These are phyloP conservation scores for Graphium sp. DNA, from an alignment of 2,329 filamentous ascomycete species.

Conservation along the genomic window DNA sequence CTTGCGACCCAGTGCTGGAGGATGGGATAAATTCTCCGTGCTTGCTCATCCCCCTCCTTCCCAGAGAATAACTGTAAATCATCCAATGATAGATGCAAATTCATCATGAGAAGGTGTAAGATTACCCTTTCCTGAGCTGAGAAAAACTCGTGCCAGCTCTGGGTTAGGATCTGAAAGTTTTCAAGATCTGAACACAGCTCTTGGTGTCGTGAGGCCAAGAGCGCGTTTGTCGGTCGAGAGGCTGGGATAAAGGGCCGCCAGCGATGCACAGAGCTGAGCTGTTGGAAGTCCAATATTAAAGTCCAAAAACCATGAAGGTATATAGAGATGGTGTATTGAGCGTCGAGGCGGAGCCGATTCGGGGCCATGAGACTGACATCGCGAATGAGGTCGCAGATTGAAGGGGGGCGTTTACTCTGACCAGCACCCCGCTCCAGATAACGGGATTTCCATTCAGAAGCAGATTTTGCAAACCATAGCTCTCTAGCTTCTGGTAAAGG, in stretches of 20 bases:
- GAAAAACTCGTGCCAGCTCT: slow-evolving; percentile 1
- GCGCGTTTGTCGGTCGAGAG: slow-evolving; percentile 11
- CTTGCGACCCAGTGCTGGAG: slow-evolving; percentile 42
- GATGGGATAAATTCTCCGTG: slow-evolving; percentile 37
- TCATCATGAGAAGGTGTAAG: slow-evolving; percentile 36
- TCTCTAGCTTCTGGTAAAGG: slow-evolving; percentile 9
- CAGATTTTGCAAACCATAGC: slow-evolving; percentile 10
- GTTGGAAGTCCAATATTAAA: slow-evolving; percentile 13
- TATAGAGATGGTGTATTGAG: slow-evolving; percentile 4
- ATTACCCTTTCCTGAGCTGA: slow-evolving; percentile 13
- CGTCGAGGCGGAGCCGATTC: slow-evolving; percentile 4
- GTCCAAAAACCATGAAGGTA: slow-evolving; percentile 11
- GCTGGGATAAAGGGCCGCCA: no score
- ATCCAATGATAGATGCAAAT: slow-evolving; percentile 46
- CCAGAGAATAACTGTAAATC: slow-evolving; percentile 53
- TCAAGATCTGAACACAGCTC: slow-evolving; percentile 11
- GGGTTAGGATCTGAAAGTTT: slow-evolving; percentile 8
- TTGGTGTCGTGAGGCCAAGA: slow-evolving; percentile 11
- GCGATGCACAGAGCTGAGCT: slow-evolving; percentile 11
- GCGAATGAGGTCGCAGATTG: slow-evolving; percentile 8
- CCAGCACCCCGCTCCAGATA: slow-evolving; percentile 26
- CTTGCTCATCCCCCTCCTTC: slow-evolving; percentile 50
- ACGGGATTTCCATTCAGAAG: slow-evolving; percentile 11
- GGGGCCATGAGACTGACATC: slow-evolving; percentile 4
- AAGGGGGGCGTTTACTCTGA: slow-evolving; percentile 25